Evolutionary conservation across 2,329 filamentous ascomycete species (phyloP), one percentile per base, ranked within the genome.

Genomic region (Samsoniella hepiali): DNA sequence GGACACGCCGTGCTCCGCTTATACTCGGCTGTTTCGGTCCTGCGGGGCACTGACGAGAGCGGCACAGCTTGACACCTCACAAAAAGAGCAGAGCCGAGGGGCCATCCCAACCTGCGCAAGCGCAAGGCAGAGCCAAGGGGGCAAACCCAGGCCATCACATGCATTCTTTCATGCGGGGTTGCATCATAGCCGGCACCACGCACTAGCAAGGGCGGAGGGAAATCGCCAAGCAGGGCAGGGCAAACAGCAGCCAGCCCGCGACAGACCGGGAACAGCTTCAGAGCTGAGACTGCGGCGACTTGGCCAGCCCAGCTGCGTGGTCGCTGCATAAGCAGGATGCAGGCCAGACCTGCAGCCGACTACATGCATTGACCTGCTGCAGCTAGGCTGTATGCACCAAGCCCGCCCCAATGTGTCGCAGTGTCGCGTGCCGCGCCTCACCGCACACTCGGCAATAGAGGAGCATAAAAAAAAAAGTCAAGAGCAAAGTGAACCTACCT

Each of bases 401-500:
- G 50, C 49, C 38, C 44, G 31, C n/a, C 36, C 38, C 38, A 27
- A n/a, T 29, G 40, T 47, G 58, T 62, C 49, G 40, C 58, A 50
- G 40, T 47, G 58, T 62, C 49, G 40, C 58, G 58, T 55, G 59
- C 59, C 31, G 27, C 51, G 59, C 44, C 42, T 10, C 8, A 29
- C 22, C 17, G 15, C 11, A 47, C 38, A 8, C 47, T 51, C 58
- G 49, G 29, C 45, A 34, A 34, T 51, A n/a, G 36, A 56, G 42
- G 44, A 17, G 36, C 62, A 56, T 8, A 60, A 59, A 65, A 47
- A 61, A 56, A 65, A 57, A 55, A 64, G 44, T 62, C 54, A 65
- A 63, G 44, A 61, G 58, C 62, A 42, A 64, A 63, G 64, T 51
- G 34, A 65, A 47, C 69, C 88, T 89, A 98, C 95, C 78, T 98